Percentiles rank a stretch among this genome's conserved stretches.
These are phyloP conservation scores for Spizellomyces sp. DNA, from an alignment of 192 early-diverging fungal species.

Conservation along the genomic window DNA sequence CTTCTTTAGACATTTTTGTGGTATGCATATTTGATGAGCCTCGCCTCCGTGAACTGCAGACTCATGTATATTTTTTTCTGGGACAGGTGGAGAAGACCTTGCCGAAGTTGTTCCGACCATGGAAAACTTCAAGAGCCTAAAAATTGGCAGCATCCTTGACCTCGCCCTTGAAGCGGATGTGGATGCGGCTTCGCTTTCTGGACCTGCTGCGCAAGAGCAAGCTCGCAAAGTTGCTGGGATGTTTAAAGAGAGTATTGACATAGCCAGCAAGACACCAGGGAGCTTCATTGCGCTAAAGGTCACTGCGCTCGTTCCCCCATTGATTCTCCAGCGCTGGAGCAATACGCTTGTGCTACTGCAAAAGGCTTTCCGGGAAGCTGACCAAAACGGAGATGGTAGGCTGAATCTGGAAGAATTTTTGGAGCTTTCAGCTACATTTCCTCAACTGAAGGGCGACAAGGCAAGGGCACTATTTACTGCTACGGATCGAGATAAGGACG, in stretches of 20 bases:
- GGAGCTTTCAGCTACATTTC: slow-evolving; percentile 31
- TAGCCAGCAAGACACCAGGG: slow-evolving; percentile 64
- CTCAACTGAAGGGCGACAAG: slow-evolving; percentile 17
- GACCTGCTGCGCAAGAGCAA: slow-evolving; percentile 32
- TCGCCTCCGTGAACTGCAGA: background rate
- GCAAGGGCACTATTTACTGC: slow-evolving; percentile 41
- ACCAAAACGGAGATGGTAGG: slow-evolving; percentile 33
- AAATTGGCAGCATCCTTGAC: slow-evolving; percentile 87
- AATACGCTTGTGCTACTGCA: slow-evolving; percentile 51
- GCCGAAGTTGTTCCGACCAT: slow-evolving; percentile 85
- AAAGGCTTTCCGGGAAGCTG: slow-evolving; percentile 45
- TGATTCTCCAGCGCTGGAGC: slow-evolving; percentile 74
- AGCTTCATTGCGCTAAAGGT: slow-evolving; percentile 88
- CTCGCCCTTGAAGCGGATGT: slow-evolving; percentile 72
- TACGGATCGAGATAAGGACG: slow-evolving; percentile 53
- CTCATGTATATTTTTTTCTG: background rate
- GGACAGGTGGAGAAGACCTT: slow-evolving; percentile 80
- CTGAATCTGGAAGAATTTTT: slow-evolving; percentile 16
- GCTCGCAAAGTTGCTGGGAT: slow-evolving; percentile 66
- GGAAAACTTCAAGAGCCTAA: slow-evolving; percentile 56
- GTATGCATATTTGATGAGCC: slow-evolving; percentile 41
- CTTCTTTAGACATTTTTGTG: slow-evolving; percentile 90
- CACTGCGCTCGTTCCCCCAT: slow-evolving; percentile 78
- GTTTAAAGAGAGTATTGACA: slow-evolving; percentile 74
- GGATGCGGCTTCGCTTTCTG: slow-evolving; percentile 38